These are phyloP conservation scores for Fusarium sp. DNA, from an alignment of 2,329 filamentous ascomycete species.

Conservation along the genomic window DNA sequence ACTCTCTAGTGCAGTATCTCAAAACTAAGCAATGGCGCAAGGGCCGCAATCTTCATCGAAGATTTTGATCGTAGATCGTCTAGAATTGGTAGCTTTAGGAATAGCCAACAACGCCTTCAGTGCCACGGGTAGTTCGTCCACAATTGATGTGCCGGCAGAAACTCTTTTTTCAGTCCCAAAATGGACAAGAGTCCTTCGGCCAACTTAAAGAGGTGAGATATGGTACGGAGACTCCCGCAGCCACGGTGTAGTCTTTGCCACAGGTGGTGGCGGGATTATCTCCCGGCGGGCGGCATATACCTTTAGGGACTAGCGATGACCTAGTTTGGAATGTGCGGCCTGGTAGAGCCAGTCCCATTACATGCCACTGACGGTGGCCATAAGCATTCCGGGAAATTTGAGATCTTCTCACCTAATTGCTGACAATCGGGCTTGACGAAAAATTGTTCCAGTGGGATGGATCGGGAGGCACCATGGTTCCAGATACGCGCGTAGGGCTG, in stretches of 20 bases:
- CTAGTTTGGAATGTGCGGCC: slow-evolving; percentile 9
- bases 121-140: too few species aligned
- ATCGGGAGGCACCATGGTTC: neutral
- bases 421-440: too few species aligned
- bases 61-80: neutral
- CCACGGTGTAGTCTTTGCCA: neutral
- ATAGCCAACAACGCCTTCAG: neutral
- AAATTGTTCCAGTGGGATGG: neutral
- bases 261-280: neutral
- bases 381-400: neutral
- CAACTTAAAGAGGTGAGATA: neutral
- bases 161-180: neutral
- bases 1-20: neutral
- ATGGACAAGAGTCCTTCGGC: neutral
- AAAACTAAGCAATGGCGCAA: slow-evolving; percentile 6
- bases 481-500: neutral
- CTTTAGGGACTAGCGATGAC: neutral
- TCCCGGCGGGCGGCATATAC: neutral
- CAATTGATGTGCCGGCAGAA: neutral
- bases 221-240: slow-evolving; percentile 13
- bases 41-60: neutral
- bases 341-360: slow-evolving; percentile 15
- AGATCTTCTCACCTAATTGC: neutral
- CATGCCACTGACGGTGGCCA: slow-evolving; percentile 1
- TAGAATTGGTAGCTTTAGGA: neutral